Evolutionary conservation across 495 filamentous ascomycete genomes (phyloP).

Genomic region (Lichenothelia convexa): DNA sequence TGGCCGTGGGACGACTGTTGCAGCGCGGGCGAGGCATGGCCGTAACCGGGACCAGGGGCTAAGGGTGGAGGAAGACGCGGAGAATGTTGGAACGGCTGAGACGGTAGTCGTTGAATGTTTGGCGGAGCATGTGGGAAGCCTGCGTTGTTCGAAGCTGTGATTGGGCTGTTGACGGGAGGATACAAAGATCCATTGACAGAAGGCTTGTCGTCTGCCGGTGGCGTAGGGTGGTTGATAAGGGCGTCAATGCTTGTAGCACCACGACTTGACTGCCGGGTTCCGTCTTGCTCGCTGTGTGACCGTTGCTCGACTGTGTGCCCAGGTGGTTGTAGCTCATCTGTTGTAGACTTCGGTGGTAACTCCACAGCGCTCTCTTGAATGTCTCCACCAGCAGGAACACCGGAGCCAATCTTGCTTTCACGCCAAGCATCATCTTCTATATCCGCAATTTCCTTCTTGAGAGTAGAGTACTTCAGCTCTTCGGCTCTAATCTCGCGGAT

Average conservation of each 20-base stretch:
- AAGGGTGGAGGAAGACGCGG: constrained; percentile 6
- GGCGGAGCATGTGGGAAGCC: too few species aligned
- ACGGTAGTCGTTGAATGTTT: constrained; percentile 1
- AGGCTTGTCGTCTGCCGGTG: too few species aligned
- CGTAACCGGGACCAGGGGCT: constrained; percentile 4
- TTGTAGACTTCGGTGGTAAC: background rate
- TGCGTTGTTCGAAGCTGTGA: too few species aligned
- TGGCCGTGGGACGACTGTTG: too few species aligned
- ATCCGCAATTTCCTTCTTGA: constrained; percentile 48
- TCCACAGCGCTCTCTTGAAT: background rate
- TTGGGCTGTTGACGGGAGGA: too few species aligned
- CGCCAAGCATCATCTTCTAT: constrained; percentile 44
- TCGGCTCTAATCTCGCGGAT: constrained; percentile 53
- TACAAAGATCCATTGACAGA: too few species aligned
- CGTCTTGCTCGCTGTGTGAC: too few species aligned
- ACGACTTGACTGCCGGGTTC: too few species aligned
- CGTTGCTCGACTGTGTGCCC: background rate
- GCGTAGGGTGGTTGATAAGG: constrained; percentile 11
- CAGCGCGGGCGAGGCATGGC: constrained; percentile 2
- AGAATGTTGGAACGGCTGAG: background rate
- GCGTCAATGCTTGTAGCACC: constrained; percentile 14
- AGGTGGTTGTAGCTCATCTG: background rate
- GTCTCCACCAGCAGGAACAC: background rate
- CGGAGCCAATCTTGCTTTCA: constrained; percentile 7
- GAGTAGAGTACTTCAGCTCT: constrained; percentile 44